Evolutionary conservation across 495 filamentous ascomycete genomes (phyloP).

Genomic region (Astrothelium macrocarpum): DNA sequence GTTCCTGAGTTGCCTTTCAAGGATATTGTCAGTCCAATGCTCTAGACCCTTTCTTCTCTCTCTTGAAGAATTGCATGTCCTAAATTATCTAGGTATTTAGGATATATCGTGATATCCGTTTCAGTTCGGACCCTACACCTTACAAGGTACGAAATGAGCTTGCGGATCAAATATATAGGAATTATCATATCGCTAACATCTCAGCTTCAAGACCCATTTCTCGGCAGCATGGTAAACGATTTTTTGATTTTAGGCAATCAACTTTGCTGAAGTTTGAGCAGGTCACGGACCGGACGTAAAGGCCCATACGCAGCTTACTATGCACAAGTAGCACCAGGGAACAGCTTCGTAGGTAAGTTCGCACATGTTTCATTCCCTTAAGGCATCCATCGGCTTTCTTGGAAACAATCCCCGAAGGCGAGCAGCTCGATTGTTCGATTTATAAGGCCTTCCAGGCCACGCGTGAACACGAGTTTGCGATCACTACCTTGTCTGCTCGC

Average conservation of each 20-base stretch:
- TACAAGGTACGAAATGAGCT: constrained; percentile 57
- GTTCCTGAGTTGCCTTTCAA: constrained; percentile 75
- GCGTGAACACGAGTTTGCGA: neutral
- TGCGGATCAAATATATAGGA: neutral
- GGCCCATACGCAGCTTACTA: constrained; percentile 83
- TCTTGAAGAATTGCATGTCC: too few relatives aligned
- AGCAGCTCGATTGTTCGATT: neutral
- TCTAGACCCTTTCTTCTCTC: too few relatives aligned
- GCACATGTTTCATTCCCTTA: constrained; percentile 16
- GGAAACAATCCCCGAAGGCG: neutral
- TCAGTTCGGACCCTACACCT: constrained; percentile 68
- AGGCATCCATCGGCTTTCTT: neutral
- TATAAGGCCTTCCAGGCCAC: neutral
- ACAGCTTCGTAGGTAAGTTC: constrained; percentile 52
- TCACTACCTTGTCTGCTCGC: too few relatives aligned
- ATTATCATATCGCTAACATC: neutral
- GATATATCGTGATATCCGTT: constrained; percentile 74
- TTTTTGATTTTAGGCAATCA: constrained; percentile 1
- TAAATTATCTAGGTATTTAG: constrained; percentile 51
- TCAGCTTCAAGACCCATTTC: constrained; percentile 53
- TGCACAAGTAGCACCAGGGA: constrained; percentile 51
- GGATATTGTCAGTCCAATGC: constrained; percentile 63
- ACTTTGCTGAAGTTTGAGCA: constrained; percentile 14
- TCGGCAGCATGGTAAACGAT: constrained; percentile 64
- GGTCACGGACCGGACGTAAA: constrained; percentile 74